Evolutionary conservation across 2,329 filamentous ascomycete genomes (phyloP).

Genomic region (Botryotinia calthae): DNA sequence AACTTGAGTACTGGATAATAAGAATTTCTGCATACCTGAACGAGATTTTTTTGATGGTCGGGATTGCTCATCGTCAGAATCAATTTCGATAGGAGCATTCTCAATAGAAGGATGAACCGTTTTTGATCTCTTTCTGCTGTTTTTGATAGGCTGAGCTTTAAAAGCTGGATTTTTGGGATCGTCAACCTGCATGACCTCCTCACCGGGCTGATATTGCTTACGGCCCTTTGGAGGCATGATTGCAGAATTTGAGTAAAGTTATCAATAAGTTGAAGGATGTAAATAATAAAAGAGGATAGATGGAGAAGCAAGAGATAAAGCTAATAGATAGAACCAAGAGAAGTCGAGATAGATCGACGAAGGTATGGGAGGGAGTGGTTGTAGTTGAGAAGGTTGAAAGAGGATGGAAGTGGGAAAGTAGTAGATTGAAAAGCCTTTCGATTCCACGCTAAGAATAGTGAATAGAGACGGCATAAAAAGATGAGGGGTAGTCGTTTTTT

Average conservation of each 20-base stretch:
- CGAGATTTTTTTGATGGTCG: background rate
- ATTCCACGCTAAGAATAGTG: slow-evolving; percentile 1
- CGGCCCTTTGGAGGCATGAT: background rate
- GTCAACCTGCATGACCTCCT: background rate
- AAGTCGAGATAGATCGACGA: background rate
- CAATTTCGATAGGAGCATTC: background rate
- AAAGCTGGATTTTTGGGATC: background rate
- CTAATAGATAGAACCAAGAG: background rate
- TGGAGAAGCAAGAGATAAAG: background rate
- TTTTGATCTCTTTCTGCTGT: background rate
- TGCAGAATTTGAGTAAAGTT: background rate
- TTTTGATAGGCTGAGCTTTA: background rate
- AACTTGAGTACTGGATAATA: too few species aligned
- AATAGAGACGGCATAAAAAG: background rate
- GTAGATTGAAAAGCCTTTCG: background rate
- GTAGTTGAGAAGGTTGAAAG: background rate
- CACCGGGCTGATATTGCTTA: background rate
- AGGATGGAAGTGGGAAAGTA: background rate
- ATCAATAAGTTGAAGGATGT: background rate
- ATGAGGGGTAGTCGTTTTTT: background rate
- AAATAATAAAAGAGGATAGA: background rate
- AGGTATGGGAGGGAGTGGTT: background rate
- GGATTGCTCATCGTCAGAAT: background rate
- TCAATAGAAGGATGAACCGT: background rate
- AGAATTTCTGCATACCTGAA: background rate